phyloP scores from a whole-genome alignment of 768 basidiomycete genomes.

The Cytidiella melzeri region DNA sequence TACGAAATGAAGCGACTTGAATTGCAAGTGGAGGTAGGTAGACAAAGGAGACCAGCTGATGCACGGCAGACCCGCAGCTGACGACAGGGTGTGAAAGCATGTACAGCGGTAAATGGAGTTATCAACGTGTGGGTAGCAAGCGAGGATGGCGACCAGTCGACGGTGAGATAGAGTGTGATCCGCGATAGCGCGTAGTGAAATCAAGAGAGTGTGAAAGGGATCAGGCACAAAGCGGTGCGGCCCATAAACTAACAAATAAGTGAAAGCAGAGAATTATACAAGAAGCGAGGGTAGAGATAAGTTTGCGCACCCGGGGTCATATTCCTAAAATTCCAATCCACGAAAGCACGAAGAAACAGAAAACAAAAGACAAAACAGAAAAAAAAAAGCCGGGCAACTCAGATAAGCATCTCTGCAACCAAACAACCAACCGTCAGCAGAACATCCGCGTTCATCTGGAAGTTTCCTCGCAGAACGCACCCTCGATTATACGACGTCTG shows the following conservation, averaged over 20 bases:
- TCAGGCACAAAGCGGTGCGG: background rate
- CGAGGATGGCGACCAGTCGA: background rate
- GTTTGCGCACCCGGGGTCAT: too few relatives aligned
- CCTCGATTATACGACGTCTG: slow-evolving; percentile 65
- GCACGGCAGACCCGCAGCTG: too few relatives aligned
- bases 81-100: too few relatives aligned
- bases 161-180: background rate
- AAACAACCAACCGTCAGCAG: background rate
- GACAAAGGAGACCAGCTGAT: too few relatives aligned
- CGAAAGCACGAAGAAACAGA: background rate
- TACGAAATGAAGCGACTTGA: too few relatives aligned
- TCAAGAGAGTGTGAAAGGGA: background rate
- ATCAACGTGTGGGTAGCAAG: background rate
- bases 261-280: slow-evolving; percentile 7
- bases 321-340: background rate
- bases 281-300: background rate
- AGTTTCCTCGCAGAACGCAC: slow-evolving; percentile 31
- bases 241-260: slow-evolving; percentile 7
- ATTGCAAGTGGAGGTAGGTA: too few relatives aligned
- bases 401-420: background rate
- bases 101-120: background rate
- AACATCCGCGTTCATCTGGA: background rate
- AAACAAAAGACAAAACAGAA: too few relatives aligned
- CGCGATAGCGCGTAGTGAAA: background rate
- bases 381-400: too few relatives aligned